Percentiles rank a stretch among this genome's conserved stretches.
These are phyloP conservation scores for Exophiala aquamarina DNA, from an alignment of 2,329 filamentous ascomycete genomes.

Conservation along the genomic window DNA sequence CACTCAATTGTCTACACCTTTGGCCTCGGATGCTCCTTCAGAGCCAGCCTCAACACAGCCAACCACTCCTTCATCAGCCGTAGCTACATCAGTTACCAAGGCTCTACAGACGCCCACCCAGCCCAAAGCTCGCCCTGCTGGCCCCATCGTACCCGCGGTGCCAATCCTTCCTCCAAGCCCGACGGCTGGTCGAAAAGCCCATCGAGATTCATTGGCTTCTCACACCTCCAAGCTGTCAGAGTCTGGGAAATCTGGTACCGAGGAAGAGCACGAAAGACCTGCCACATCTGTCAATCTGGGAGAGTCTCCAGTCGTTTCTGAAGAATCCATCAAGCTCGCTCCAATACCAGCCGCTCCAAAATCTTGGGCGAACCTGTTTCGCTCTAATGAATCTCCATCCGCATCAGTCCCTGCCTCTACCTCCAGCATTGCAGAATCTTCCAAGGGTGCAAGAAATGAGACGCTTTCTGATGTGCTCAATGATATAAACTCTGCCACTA, in stretches of 20 bases:
- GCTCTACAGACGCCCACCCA: slow-evolving; percentile 34
- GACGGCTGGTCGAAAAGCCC: slow-evolving; percentile 34
- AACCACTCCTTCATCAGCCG: slow-evolving; percentile 56
- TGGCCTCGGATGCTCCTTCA: slow-evolving; percentile 59
- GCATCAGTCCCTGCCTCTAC: slow-evolving; percentile 32
- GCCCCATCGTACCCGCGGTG: slow-evolving; percentile 51
- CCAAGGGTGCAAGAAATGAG: slow-evolving; percentile 48
- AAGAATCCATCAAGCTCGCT: slow-evolving; percentile 39
- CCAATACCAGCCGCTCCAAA: slow-evolving; percentile 53
- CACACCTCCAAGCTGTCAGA: slow-evolving; percentile 36
- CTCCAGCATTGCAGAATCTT: slow-evolving; percentile 28
- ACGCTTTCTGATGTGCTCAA: slow-evolving; percentile 76
- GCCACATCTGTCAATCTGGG: slow-evolving; percentile 10
- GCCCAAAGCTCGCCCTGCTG: slow-evolving; percentile 34
- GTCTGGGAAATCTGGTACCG: slow-evolving; percentile 8
- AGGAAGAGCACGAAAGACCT: slow-evolving; percentile 5
- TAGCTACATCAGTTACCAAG: slow-evolving; percentile 34
- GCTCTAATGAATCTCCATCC: slow-evolving; percentile 45
- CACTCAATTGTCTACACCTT: slow-evolving; percentile 55
- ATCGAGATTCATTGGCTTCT: slow-evolving; percentile 38
- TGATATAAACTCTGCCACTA: slow-evolving; percentile 66
- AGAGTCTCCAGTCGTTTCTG: slow-evolving; percentile 19
- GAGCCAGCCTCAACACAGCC: slow-evolving; percentile 56
- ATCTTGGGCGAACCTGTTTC: slow-evolving; percentile 69
- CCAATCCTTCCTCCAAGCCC: slow-evolving; percentile 43